Evolutionary conservation across 2,329 filamentous ascomycete species (phyloP), one percentile per base, ranked within the genome.

Genomic region (Aspergillus sp.): DNA sequence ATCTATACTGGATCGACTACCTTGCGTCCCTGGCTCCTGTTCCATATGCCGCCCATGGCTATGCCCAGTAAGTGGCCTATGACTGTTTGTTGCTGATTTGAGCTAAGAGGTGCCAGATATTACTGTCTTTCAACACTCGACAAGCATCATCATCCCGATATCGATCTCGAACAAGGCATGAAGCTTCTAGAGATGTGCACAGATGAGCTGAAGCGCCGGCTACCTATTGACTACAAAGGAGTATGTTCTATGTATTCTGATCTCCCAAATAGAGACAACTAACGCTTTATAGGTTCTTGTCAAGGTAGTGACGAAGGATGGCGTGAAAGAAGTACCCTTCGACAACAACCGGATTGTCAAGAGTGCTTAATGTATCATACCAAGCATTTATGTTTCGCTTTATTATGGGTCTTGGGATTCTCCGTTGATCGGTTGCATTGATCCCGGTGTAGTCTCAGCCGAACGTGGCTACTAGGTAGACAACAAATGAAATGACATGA

Each of bases 171-270:
- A 65, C 87, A 96, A 78, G 95, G 95, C 60, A 87, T 97, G 81
- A 95, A 97, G 84, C 88, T 99, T 66, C 83, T 99, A 73, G 89
- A 87, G 72, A 91, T 97, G 89, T 99, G 95, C 82, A 95, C 92
- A 69, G 93, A 98, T 78, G 95, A 99, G 84, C 83, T 99, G 76
- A 97, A 97, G 87, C 89, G 95, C 77, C 88, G 96, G 80, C 87
- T 99, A 84, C 95, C 95, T 63, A 93, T 99, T 76, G 95, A 99
- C 79, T 99, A 98, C 87, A 99, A 99, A 85, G 95, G 95, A 45
- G 91, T 97, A 71, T 71, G 89, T 74, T 64, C 31, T 41, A 17
- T 15, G 28, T 49, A 22, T 15, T 28, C 28, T 7, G 22, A 54
- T 22, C 28, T 38, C 25, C 54, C 43, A 46, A 41, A 30, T 17